Evolutionary conservation across 192 early-diverging fungal species (phyloP).

Genomic region (Podila clonocystis): DNA sequence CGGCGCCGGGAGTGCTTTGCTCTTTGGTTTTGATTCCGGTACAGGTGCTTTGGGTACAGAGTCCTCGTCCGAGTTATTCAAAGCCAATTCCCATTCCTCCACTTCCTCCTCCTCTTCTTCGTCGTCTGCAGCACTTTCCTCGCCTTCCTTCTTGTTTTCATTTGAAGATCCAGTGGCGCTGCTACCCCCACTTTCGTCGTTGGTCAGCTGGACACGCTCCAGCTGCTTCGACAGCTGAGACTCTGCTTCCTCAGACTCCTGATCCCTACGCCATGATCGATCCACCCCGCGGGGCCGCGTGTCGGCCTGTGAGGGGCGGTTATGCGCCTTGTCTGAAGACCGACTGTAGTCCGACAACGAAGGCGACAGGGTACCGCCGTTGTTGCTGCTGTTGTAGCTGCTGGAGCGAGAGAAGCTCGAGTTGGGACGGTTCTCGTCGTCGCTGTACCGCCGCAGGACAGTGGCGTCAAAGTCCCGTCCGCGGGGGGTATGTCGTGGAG

Average conservation of each 20-base stretch:
- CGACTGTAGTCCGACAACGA: not conserved
- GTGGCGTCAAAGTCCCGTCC: conserved; percentile 57
- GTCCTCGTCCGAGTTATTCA: conserved; percentile 36
- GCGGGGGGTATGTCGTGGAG: conserved; percentile 32
- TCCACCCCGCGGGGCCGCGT: not conserved
- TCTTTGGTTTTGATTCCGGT: conserved; percentile 7
- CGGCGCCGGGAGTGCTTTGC: not conserved
- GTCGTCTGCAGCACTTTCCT: not conserved
- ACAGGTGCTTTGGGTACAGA: conserved; percentile 13
- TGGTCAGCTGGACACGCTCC: not conserved
- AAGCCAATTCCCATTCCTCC: conserved; percentile 47
- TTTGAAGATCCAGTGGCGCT: not conserved
- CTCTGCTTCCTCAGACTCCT: not conserved
- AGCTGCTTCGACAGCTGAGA: not conserved
- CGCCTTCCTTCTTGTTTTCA: not conserved
- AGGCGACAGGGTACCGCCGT: not conserved
- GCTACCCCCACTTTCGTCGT: not conserved
- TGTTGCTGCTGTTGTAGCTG: conserved; percentile 25
- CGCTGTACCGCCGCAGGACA: conserved; percentile 45
- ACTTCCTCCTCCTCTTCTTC: not conserved
- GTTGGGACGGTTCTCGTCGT: conserved; percentile 30
- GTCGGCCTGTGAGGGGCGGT: not conserved
- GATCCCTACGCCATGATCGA: not conserved
- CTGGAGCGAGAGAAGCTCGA: conserved; percentile 31
- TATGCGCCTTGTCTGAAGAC: not conserved